Base-by-base conservation (phyloP, 176 grass and related monocot genomes). In the Cocos nucifera region DNA sequence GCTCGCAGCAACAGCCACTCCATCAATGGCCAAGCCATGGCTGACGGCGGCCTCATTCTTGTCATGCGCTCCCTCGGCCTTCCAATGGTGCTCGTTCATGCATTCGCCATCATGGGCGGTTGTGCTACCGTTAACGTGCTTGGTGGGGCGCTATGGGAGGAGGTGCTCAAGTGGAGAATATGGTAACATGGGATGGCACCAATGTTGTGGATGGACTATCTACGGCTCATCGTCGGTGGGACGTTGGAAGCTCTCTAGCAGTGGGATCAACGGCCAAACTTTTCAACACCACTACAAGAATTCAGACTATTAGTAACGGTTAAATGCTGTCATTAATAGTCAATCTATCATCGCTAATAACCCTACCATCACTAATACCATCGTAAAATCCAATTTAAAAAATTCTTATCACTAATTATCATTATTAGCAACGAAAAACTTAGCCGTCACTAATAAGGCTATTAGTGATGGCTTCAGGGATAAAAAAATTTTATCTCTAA, bases 1-100 rank as follows among this genome's bases (percentile, higher is more conserved):
- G 86, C 92, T 9, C 87, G 92, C 67, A 87, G 92, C 0, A 96
- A 96, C 78, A 87, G 92, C 0, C 92, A 96, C 92, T n/a, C n/a
- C n/a, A n/a, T n/a, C n/a, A n/a, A n/a, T n/a, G n/a, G n/a, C n/a
- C n/a, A n/a, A n/a, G n/a, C 92, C 50, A 85, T 75, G 73, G 68
- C 92, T 1, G 69, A 77, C 1, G 87, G 83, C 6, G 92, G 92
- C 0, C 72, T 97, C 2, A 87, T 97, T 1, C 81, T 97, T 14
- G 88, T 91, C 76, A 97, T 97, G 92, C 92, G 92, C 17, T 64
- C 83, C 17, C 68, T 83, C 14, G 63, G 71, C 23, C 62, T 70
- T 7, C 59, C 61, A 29, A 51, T 57, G 76, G 57, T 73, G 23
- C 67, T 83, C 1, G 70, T 79, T 14, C 57, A 7, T 16, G 19